A percentile compares a stretch with the other conserved stretches of the same genome.
Conservation (phyloP, 495 filamentous ascomycete genomes). For the Neurospora sp. region DNA sequence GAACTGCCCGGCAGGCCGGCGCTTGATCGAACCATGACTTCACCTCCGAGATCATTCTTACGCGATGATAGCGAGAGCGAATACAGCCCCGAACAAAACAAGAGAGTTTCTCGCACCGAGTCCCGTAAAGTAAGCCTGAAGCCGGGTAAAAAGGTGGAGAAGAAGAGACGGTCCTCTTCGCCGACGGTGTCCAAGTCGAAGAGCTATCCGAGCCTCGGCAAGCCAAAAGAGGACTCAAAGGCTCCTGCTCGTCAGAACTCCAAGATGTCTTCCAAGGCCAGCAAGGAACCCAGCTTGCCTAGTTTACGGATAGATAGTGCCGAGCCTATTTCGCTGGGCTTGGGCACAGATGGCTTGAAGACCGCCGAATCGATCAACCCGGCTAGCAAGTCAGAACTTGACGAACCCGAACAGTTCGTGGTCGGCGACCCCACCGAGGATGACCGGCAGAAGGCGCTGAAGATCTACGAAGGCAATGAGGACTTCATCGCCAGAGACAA, state of each 20-base stretch:
- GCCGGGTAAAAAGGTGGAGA: constrained; percentile 11
- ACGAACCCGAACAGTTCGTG: constrained; percentile 36
- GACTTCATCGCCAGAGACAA: constrained; percentile 63
- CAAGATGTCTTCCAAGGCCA: constrained; percentile 24
- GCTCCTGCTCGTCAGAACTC: constrained; percentile 9
- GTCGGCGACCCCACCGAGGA: constrained; percentile 49
- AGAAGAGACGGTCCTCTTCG: constrained; percentile 16
- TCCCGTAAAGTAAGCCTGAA: constrained; percentile 10
- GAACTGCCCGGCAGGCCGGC: constrained; percentile 15
- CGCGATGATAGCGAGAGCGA: constrained; percentile 31
- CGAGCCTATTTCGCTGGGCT: constrained; percentile 17
- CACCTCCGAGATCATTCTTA: constrained; percentile 26
- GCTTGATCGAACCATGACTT: constrained; percentile 3
- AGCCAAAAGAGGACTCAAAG: constrained; percentile 8
- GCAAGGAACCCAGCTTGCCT: constrained; percentile 37
- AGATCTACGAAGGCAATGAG: constrained; percentile 80
- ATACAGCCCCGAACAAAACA: constrained; percentile 18
- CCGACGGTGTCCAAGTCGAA: constrained; percentile 25
- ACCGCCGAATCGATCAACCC: constrained; percentile 12
- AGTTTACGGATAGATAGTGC: constrained; percentile 25
- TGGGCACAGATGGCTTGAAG: constrained; percentile 5
- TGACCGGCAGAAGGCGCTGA: constrained; percentile 62
- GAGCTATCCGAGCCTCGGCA: constrained; percentile 22
- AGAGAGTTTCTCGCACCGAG: constrained; percentile 8
- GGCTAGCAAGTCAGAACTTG: constrained; percentile 28